Evolutionary conservation across 1,284 basidiomycete species (phyloP).

Genomic region (Apiotrichum siamense): DNA sequence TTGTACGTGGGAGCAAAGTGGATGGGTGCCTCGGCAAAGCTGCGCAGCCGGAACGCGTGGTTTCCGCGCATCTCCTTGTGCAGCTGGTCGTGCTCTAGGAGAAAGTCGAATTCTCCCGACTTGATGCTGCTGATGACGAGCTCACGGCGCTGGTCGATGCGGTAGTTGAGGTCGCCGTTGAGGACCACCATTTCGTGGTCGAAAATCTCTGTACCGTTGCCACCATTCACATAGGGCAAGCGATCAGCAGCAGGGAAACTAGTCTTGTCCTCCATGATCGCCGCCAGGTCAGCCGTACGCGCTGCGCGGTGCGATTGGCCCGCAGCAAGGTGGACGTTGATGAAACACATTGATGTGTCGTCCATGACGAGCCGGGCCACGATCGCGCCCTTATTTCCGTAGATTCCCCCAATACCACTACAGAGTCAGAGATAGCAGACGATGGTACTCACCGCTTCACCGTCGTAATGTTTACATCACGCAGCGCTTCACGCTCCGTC

Average conservation of each 20-base stretch:
- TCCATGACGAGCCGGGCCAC: slow-evolving; percentile 82
- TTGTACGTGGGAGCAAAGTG: slow-evolving; percentile 90
- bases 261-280: slow-evolving; percentile 72
- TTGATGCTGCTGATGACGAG: slow-evolving; percentile 65
- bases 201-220: slow-evolving; percentile 86
- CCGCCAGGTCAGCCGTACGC: slow-evolving; percentile 78
- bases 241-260: slow-evolving; percentile 59
- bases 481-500: slow-evolving; percentile 51
- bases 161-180: slow-evolving; percentile 63
- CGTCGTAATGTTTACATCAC: slow-evolving; percentile 67
- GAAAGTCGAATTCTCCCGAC: slow-evolving; percentile 57
- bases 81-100: slow-evolving; percentile 81
- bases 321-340: slow-evolving; percentile 94
- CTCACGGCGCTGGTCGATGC: slow-evolving; percentile 84
- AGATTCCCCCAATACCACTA: slow-evolving; percentile 81
- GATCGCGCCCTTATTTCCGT: slow-evolving; percentile 97
- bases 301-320: slow-evolving; percentile 76
- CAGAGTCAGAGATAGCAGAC: background rate
- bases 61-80: slow-evolving; percentile 80
- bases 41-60: slow-evolving; percentile 73
- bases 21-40: slow-evolving; percentile 75
- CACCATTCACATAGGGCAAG: slow-evolving; percentile 75
- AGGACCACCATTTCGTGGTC: slow-evolving; percentile 94
- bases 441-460: slow-evolving; percentile 57
- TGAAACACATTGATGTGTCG: slow-evolving; percentile 85